Percentiles rank a stretch among this genome's conserved stretches.
phyloP scores from a whole-genome alignment of 495 filamentous ascomycete genomes.

The Hypoxylon perforatum region DNA sequence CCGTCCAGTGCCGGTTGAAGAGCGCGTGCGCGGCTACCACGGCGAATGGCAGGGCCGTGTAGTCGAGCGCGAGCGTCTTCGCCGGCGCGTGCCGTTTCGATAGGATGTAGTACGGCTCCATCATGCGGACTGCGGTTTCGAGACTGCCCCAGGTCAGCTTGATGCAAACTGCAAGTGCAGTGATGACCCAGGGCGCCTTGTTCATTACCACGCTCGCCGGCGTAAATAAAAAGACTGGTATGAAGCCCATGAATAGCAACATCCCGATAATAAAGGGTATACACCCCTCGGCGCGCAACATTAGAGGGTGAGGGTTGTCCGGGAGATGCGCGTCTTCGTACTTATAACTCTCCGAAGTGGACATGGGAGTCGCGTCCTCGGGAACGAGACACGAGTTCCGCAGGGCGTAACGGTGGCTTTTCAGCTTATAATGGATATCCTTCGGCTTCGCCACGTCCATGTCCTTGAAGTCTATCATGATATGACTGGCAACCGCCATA shows the following conservation, averaged over 20 bases:
- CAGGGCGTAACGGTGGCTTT: slow-evolving; percentile 71
- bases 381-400: slow-evolving; percentile 73
- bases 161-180: slow-evolving; percentile 69
- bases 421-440: slow-evolving; percentile 72
- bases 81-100: slow-evolving; percentile 70
- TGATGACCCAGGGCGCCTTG: slow-evolving; percentile 72
- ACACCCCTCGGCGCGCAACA: slow-evolving; percentile 69
- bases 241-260: slow-evolving; percentile 60
- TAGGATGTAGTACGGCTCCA: slow-evolving; percentile 79
- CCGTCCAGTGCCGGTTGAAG: slow-evolving; percentile 70
- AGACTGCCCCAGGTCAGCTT: slow-evolving; percentile 75
- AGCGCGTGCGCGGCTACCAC: slow-evolving; percentile 69
- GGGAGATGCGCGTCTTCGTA: slow-evolving; percentile 55
- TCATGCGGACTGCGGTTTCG: slow-evolving; percentile 77
- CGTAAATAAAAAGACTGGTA: slow-evolving; percentile 69
- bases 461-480: slow-evolving; percentile 78
- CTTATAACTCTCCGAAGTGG: slow-evolving; percentile 47
- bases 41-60: slow-evolving; percentile 75
- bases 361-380: slow-evolving; percentile 50
- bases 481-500: slow-evolving; percentile 77
- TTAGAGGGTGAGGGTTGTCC: slow-evolving; percentile 74
- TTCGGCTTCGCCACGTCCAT: slow-evolving; percentile 73
- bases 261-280: slow-evolving; percentile 66
- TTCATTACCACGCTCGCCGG: slow-evolving; percentile 64
- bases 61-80: slow-evolving; percentile 74